Evolutionary conservation across 208 protist genomes (phyloP).

Genomic region (Leishmania martiniquensis): DNA sequence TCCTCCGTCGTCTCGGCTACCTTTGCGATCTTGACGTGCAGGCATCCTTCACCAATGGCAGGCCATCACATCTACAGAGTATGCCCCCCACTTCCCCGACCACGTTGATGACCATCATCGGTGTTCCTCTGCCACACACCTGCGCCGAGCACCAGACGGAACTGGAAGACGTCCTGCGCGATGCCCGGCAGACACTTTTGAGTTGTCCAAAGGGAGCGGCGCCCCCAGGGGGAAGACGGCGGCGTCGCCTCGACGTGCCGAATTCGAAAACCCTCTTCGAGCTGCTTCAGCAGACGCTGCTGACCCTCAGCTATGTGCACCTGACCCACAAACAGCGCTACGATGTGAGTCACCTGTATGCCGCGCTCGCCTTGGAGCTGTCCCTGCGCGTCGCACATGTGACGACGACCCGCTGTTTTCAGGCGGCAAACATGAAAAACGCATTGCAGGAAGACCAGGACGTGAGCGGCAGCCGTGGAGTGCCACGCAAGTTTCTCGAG

Average conservation of each 20-base stretch:
- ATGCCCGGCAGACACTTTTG: constrained; percentile 22
- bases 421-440: not conserved
- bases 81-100: not conserved
- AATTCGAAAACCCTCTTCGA: constrained; percentile 31
- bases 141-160: constrained; percentile 54
- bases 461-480: not conserved
- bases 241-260: constrained; percentile 7
- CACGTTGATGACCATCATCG: constrained; percentile 4
- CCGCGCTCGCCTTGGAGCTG: constrained; percentile 51
- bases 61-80: too few species aligned
- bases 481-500: not conserved
- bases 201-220: constrained; percentile 1
- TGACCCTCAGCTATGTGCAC: constrained; percentile 66
- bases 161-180: constrained; percentile 27
- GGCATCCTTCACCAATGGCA: not conserved
- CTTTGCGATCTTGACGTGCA: constrained; percentile 61
- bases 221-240: not conserved
- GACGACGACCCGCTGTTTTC: not conserved
- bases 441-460: not conserved
- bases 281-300: constrained; percentile 40
- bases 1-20: constrained; percentile 74
- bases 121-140: constrained; percentile 17
- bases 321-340: constrained; percentile 53
- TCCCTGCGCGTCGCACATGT: constrained; percentile 17
- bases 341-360: constrained; percentile 65